Evolutionary conservation across 2,329 filamentous ascomycete genomes (phyloP), one percentile per base, ranked within the genome.

Genomic region (Ophiocordyceps robertsii): DNA sequence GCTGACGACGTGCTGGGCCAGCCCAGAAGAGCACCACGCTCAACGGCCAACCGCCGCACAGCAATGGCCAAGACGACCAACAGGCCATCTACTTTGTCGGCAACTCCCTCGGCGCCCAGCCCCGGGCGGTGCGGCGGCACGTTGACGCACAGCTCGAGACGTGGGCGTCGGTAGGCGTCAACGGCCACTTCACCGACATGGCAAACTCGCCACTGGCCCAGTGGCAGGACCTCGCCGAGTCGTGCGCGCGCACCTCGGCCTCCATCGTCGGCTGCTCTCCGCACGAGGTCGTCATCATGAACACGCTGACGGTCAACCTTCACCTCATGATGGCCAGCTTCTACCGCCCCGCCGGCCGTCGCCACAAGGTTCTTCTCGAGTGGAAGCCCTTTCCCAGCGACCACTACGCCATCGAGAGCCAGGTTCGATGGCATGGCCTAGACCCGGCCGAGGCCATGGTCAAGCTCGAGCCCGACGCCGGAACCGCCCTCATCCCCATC

Each of bases 371-470:
- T 48, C 82, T 93, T 41, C 70, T 90, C n/a, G 87, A 95, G 60
- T 85, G 84, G 61, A 88, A 88, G 56, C 86, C 88, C 0, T 95
- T 95, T 51, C 89, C 88, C 0, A 89, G 83, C 59, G 88, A 95
- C 56, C 56, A 88, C 75, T 94, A 89, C 58, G 85, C 84, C 4
- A 77, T 92, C 29, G 80, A 89, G 59, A 89, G 84, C 29, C 88
- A 95, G 56, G 75, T 94, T 27, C 64, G 67, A 10, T 78, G 78
- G 63, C 84, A 90, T 56, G 77, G 75, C 31, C 68, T 82, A 27
- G 67, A 83, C 43, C 77, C 84, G 0, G 63, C 70, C 31, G 70
- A 77, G 47, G 76, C 80, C 30, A 84, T 94, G 72, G 67, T 94
- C 41, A 71, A 84, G 53, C 80, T 93, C 45, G 73, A 82, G 46